A percentile compares a stretch with the other conserved stretches of the same genome.
These are phyloP conservation scores for Phytomonas francai DNA, from an alignment of 208 protist genomes.

Conservation along the genomic window DNA sequence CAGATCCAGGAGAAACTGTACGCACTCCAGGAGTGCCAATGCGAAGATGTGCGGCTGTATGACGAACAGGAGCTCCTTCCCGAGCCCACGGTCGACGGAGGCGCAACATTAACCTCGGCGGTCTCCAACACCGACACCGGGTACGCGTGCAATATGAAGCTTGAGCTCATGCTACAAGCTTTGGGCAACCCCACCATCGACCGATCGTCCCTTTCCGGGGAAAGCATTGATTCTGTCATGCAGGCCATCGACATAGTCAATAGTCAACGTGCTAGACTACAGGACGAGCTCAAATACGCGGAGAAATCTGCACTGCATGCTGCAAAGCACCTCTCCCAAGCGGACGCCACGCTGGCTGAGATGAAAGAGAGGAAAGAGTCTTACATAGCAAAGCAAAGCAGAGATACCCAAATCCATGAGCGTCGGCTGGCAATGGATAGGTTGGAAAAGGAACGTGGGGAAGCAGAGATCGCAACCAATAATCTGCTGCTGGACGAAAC, in stretches of 20 bases:
- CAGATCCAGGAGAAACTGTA: conserved; percentile 40
- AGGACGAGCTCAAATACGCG: conserved; percentile 17
- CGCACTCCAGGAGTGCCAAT: conserved; percentile 25
- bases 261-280: conserved; percentile 18
- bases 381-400: conserved; percentile 24
- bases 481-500: conserved; percentile 29
- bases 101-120: background rate
- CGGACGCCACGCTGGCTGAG: conserved; percentile 20
- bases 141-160: conserved; percentile 20
- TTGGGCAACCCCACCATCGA: conserved; percentile 23
- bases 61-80: conserved; percentile 29
- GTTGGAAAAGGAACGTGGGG: conserved; percentile 28
- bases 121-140: background rate
- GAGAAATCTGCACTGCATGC: conserved; percentile 24
- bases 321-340: conserved; percentile 18
- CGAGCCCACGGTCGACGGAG: background rate
- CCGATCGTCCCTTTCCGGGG: conserved; percentile 10
- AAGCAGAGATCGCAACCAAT: conserved; percentile 41
- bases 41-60: conserved; percentile 54
- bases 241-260: conserved; percentile 29
- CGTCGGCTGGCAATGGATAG: conserved; percentile 31
- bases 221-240: conserved; percentile 27
- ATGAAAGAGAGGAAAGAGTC: conserved; percentile 57
- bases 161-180: conserved; percentile 28
- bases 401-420: conserved; percentile 46